phyloP scores from a whole-genome alignment of 2,329 filamentous ascomycete species.

The Cercospora beticola region DNA sequence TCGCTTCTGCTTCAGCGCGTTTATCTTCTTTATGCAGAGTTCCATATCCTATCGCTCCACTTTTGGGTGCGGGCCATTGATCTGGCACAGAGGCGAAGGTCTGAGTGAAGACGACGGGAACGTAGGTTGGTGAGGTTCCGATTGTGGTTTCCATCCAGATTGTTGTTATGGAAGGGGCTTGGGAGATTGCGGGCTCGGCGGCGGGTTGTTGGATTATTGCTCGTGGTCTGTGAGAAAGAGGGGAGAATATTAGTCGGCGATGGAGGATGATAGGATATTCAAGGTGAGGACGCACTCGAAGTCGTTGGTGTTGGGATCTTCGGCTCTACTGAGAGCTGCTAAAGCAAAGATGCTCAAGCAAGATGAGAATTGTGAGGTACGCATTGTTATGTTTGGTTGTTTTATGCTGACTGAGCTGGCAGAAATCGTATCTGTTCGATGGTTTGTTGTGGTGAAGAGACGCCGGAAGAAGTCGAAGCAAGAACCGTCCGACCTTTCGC shows the following conservation, averaged over 20 bases:
- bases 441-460: background rate
- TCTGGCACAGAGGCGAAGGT: constrained; percentile 34
- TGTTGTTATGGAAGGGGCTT: constrained; percentile 30
- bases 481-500: background rate
- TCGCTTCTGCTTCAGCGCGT: background rate
- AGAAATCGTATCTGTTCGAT: background rate
- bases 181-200: constrained; percentile 12
- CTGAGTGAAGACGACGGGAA: constrained; percentile 35
- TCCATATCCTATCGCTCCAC: constrained; percentile 35
- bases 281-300: background rate
- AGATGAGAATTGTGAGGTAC: background rate
- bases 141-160: constrained; percentile 27
- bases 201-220: constrained; percentile 21
- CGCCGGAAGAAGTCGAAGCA: background rate
- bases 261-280: background rate
- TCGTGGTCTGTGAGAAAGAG: constrained; percentile 21
- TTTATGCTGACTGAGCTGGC: background rate
- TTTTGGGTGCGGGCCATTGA: constrained; percentile 28
- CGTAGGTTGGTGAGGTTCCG: constrained; percentile 27
- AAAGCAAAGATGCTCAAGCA: background rate
- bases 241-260: background rate
- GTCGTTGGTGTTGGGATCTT: background rate
- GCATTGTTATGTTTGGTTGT: constrained; percentile 3
- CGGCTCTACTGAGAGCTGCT: background rate
- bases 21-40: constrained; percentile 16